Conservation (phyloP, 306 rosid genomes). For the Benincasa hispida region DNA sequence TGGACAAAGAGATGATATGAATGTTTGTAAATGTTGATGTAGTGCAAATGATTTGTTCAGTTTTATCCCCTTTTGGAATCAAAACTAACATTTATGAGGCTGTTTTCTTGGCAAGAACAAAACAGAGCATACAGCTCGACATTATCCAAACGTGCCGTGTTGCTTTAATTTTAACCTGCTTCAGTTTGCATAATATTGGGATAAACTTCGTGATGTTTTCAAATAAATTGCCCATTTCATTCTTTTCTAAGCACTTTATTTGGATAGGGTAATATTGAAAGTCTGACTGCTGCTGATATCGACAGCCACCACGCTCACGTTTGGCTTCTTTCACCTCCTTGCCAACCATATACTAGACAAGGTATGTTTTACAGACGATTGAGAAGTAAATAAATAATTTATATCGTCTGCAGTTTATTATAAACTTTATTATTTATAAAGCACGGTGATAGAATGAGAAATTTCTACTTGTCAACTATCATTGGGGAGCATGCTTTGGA, state of each 20-base stretch:
- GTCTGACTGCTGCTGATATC: slow-evolving; percentile 65
- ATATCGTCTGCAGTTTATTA: not conserved
- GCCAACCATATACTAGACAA: slow-evolving; percentile 98
- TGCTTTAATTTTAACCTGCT: not conserved
- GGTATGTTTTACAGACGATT: slow-evolving; percentile 19
- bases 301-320: slow-evolving; percentile 54
- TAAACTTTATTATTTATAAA: not conserved
- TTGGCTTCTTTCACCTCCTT: slow-evolving; percentile 98
- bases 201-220: not conserved
- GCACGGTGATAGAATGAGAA: not conserved
- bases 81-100: not conserved
- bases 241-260: not conserved
- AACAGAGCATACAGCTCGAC: not conserved
- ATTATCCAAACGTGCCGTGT: not conserved
- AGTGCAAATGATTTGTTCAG: not conserved
- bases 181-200: not conserved
- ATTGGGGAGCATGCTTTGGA: not conserved
- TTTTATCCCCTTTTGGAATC: not conserved
- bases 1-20: not conserved
- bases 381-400: not conserved
- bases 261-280: slow-evolving; percentile 74
- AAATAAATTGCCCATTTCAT: not conserved
- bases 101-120: not conserved
- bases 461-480: not conserved
- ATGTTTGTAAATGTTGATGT: not conserved